A percentile compares a stretch with the other conserved stretches of the same genome.
phyloP scores from a whole-genome alignment of 805 yeast species.

The Ogataea pignaliae region DNA sequence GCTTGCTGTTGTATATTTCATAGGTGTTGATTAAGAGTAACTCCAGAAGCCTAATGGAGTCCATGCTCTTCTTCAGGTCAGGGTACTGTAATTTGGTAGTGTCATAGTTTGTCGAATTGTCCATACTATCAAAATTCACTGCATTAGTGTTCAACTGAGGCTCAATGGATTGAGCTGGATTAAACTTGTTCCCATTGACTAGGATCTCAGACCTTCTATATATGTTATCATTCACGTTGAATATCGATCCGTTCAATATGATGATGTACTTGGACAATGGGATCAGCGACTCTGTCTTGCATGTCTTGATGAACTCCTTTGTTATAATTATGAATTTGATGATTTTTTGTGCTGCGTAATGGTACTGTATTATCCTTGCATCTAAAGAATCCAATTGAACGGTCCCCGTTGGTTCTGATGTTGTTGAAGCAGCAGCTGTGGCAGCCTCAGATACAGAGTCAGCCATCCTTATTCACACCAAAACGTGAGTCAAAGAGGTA shows the following conservation, averaged over 20 bases:
- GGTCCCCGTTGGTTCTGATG: constrained; percentile 29
- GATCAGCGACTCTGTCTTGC: constrained; percentile 20
- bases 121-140: constrained; percentile 31
- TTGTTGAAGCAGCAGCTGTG: constrained; percentile 32
- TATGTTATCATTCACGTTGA: constrained; percentile 36
- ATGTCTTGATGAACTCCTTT: constrained; percentile 18
- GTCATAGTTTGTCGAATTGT: constrained; percentile 30
- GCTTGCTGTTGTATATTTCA: constrained; percentile 23
- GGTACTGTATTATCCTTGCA: constrained; percentile 55
- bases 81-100: constrained; percentile 30
- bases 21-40: constrained; percentile 25
- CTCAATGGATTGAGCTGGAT: constrained; percentile 35
- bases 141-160: constrained; percentile 35
- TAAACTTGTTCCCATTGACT: constrained; percentile 37
- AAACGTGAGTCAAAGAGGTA: no score
- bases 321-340: constrained; percentile 33
- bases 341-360: constrained; percentile 47
- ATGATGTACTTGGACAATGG: constrained; percentile 34
- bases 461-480: no score
- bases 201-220: constrained; percentile 36
- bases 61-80: constrained; percentile 22
- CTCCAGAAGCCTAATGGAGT: constrained; percentile 24
- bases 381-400: constrained; percentile 44
- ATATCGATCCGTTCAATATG: constrained; percentile 35
- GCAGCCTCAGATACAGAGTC: neutral